Evolutionary conservation across 1,139 yeast genomes (phyloP).

Genomic region (Hyphopichia buzzinii): DNA sequence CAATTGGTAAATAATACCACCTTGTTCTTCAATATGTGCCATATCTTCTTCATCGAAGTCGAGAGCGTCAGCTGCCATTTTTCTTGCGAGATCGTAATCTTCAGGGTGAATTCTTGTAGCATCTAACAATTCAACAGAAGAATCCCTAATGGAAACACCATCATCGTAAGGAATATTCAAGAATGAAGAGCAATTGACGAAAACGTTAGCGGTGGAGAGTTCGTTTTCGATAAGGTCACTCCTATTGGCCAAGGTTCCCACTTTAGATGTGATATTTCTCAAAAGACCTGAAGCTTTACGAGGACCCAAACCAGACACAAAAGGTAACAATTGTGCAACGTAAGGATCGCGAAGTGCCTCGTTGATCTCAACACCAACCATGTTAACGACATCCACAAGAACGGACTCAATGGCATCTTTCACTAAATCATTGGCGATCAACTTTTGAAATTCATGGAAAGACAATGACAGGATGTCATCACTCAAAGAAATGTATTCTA

Average conservation of each 20-base stretch:
- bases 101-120: slow-evolving; percentile 98
- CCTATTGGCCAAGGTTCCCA: slow-evolving; percentile 66
- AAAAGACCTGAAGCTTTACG: slow-evolving; percentile 88
- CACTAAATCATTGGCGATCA: slow-evolving; percentile 64
- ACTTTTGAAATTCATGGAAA: slow-evolving; percentile 72
- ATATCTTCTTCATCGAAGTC: slow-evolving; percentile 95
- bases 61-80: slow-evolving; percentile 97
- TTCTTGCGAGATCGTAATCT: slow-evolving; percentile 91
- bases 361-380: slow-evolving; percentile 92
- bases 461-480: slow-evolving; percentile 69
- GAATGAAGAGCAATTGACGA: slow-evolving; percentile 91
- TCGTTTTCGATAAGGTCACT: slow-evolving; percentile 78
- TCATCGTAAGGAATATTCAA: slow-evolving; percentile 76
- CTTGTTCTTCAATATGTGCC: slow-evolving; percentile 70
- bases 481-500: slow-evolving; percentile 82
- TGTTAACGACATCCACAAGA: slow-evolving; percentile 84
- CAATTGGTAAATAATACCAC: slow-evolving; percentile 82
- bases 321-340: slow-evolving; percentile 68
- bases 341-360: slow-evolving; percentile 80
- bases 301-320: slow-evolving; percentile 89
- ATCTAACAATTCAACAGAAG: slow-evolving; percentile 77
- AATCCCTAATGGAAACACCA: slow-evolving; percentile 43
- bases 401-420: slow-evolving; percentile 72
- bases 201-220: slow-evolving; percentile 74
- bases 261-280: slow-evolving; percentile 71